phyloP scores from a whole-genome alignment of 768 basidiomycete genomes.

The Rhodosporidiobolus sp. region DNA sequence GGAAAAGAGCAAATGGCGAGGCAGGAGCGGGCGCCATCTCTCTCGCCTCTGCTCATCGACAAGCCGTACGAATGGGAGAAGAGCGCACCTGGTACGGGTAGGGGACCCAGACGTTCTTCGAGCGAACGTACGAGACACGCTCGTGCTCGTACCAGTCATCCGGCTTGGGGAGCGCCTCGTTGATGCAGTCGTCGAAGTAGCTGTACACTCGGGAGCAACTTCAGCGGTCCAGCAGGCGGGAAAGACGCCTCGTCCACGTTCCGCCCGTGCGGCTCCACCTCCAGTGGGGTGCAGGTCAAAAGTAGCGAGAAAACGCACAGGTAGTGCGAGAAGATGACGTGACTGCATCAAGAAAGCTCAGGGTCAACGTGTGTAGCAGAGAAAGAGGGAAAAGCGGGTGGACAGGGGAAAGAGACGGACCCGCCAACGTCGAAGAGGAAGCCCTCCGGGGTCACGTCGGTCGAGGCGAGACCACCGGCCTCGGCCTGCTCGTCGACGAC shows the following conservation, averaged over 20 bases:
- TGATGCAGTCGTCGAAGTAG: slow-evolving; percentile 50
- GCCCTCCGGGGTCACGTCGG: slow-evolving; percentile 49
- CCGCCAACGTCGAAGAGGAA: slow-evolving; percentile 51
- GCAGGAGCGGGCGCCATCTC: no score
- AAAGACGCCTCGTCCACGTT: background rate
- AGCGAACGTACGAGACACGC: slow-evolving; percentile 50
- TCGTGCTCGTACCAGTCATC: slow-evolving; percentile 52
- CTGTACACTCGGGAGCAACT: slow-evolving; percentile 4
- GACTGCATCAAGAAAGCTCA: slow-evolving; percentile 34
- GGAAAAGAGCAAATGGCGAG: no score
- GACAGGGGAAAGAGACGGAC: slow-evolving; percentile 45
- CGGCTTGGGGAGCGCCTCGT: slow-evolving; percentile 49
- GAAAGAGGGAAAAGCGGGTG: background rate
- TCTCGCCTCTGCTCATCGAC: background rate
- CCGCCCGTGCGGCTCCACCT: background rate
- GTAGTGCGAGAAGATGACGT: slow-evolving; percentile 53
- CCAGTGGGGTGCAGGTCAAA: background rate
- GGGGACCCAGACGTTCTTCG: slow-evolving; percentile 49
- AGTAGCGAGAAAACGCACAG: slow-evolving; percentile 25
- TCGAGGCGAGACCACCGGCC: slow-evolving; percentile 50
- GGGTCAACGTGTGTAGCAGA: background rate
- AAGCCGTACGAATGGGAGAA: background rate
- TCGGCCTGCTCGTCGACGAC: slow-evolving; percentile 46
- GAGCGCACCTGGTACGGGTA: slow-evolving; percentile 44
- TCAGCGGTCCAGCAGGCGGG: background rate